A percentile compares a stretch with the other conserved stretches of the same genome.
These are phyloP conservation scores for Phoma herbarum DNA, from an alignment of 2,329 filamentous ascomycete genomes.

Conservation along the genomic window DNA sequence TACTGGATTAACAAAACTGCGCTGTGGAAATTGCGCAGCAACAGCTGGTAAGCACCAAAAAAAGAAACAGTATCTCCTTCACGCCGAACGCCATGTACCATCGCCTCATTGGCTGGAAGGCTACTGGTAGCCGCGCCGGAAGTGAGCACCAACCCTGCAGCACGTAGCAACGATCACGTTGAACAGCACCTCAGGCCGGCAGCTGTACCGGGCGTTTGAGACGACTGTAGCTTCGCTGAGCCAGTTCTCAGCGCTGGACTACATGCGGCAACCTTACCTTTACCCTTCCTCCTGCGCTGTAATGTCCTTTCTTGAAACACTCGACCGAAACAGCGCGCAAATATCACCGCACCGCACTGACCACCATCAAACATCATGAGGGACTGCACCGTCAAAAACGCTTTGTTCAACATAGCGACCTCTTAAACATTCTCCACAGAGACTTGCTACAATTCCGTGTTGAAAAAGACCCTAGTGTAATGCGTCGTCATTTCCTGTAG, in stretches of 20 bases:
- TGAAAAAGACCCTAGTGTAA: conserved; percentile 8
- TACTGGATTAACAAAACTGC: neutral
- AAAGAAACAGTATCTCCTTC: conserved; percentile 4
- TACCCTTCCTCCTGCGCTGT: neutral
- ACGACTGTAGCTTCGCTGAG: conserved; percentile 1
- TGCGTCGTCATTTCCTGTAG: conserved; percentile 11
- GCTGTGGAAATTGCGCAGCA: neutral
- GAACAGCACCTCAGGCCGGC: conserved; percentile 5
- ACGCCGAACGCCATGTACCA: neutral
- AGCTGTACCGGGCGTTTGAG: conserved; percentile 12
- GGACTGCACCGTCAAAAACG: conserved; percentile 4
- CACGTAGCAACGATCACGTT: conserved; percentile 4
- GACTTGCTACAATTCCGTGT: conserved; percentile 8
- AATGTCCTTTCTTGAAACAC: conserved; percentile 1
- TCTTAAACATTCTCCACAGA: neutral
- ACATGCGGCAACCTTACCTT: neutral
- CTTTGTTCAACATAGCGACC: neutral
- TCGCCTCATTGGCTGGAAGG: conserved; percentile 1
- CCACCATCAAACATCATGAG: conserved; percentile 2
- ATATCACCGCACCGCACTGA: conserved; percentile 5
- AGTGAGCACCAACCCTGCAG: conserved; percentile 1
- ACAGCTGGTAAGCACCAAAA: neutral
- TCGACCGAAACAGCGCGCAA: conserved; percentile 5
- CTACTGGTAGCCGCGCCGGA: conserved; percentile 3
- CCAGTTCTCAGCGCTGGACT: neutral